These are phyloP conservation scores for Rhizomucor miehei DNA, from an alignment of 371 early-diverging fungal species.

Conservation along the genomic window DNA sequence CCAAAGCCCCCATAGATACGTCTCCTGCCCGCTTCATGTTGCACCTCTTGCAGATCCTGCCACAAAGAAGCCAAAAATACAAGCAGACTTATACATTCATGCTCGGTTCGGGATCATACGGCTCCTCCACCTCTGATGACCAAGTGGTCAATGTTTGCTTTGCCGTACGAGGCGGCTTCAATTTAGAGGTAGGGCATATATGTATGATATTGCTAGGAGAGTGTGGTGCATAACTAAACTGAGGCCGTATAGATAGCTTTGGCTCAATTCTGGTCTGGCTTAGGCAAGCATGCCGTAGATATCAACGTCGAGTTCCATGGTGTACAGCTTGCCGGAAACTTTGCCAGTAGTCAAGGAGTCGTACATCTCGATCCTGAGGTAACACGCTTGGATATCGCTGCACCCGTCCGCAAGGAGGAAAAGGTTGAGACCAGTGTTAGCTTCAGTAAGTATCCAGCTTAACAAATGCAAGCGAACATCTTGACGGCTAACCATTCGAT, in stretches of 20 bases:
- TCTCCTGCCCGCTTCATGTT: conserved; percentile 61
- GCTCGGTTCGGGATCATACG: conserved; percentile 63
- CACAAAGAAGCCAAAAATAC: conserved; percentile 65
- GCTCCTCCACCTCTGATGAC: conserved; percentile 61
- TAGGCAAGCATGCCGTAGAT: conserved; percentile 69
- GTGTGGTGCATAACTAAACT: no score
- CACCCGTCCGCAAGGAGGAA: conserved; percentile 73
- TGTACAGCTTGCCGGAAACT: conserved; percentile 57
- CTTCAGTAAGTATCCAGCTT: conserved; percentile 36
- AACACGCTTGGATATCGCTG: conserved; percentile 70
- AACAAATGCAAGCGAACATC: no score
- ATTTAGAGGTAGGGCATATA: conserved; percentile 80
- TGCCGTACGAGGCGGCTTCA: conserved; percentile 68
- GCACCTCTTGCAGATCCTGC: conserved; percentile 71
- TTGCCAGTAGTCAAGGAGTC: conserved; percentile 59
- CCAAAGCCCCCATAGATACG: conserved; percentile 32
- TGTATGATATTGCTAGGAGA: not conserved
- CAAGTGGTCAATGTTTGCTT: conserved; percentile 57
- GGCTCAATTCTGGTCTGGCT: conserved; percentile 88
- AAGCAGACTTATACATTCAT: conserved; percentile 58
- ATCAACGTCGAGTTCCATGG: conserved; percentile 83
- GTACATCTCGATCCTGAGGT: conserved; percentile 39
- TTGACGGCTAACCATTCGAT: no score
- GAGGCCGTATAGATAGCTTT: conserved; percentile 31
- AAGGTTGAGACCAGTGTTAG: conserved; percentile 56